Conservation (phyloP, 2,329 filamentous ascomycete species). For the Diaporthe ilicicola region DNA sequence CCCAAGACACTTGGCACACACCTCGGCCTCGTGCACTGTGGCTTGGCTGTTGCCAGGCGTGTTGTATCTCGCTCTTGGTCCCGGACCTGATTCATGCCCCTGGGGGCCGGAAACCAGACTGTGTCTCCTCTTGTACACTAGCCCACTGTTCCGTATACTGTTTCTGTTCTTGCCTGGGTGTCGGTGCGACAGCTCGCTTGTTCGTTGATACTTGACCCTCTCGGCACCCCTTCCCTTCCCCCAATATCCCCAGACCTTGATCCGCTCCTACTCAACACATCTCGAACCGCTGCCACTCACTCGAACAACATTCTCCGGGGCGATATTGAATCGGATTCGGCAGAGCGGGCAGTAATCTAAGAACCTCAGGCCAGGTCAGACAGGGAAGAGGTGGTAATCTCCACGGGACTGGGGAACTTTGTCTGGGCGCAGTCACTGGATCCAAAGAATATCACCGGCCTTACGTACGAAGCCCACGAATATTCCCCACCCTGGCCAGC, state of each 20-base stretch:
- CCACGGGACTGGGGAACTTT: conserved; percentile 11
- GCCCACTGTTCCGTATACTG: neutral
- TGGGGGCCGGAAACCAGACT: neutral
- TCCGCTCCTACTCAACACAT: conserved; percentile 3
- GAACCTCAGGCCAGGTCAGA: conserved; percentile 1
- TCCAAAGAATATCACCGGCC: conserved; percentile 16
- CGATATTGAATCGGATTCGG: neutral
- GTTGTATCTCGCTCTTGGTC: conserved; percentile 12
- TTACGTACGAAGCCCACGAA: conserved; percentile 33
- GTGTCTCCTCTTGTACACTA: neutral
- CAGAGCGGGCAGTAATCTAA: neutral
- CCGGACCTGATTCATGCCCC: conserved; percentile 27
- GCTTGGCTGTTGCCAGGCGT: conserved; percentile 30
- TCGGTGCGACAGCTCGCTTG: conserved; percentile 7
- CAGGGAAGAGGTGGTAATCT: neutral
- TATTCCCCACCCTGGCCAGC: conserved; percentile 28
- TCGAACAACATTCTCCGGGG: neutral
- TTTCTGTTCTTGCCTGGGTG: neutral
- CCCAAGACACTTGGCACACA: conserved; percentile 27
- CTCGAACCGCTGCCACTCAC: neutral
- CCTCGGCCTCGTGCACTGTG: conserved; percentile 27
- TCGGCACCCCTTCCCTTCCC: neutral
- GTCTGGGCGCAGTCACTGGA: conserved; percentile 4
- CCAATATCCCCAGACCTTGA: neutral
- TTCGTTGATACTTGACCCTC: conserved; percentile 22